Evolutionary conservation across 345 rosid genomes (phyloP), one percentile per base, ranked within the genome.

Genomic region (Gossypium turneri): DNA sequence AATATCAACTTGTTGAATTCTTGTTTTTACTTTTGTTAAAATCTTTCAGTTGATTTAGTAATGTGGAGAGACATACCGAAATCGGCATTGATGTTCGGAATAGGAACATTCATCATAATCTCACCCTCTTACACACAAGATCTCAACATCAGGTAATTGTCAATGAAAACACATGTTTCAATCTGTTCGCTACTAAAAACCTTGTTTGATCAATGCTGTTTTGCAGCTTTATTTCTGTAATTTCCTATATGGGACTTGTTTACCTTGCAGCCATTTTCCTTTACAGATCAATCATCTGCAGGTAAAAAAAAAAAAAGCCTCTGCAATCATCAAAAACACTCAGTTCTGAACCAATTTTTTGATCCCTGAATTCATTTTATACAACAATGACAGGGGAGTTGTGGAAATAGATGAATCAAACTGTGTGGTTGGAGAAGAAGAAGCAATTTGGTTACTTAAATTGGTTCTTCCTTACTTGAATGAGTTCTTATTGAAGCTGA

Each of bases 11-110:
- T 44, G 9, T 29, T 76, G 1, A 17, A 13, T 65, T 8, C 50
- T 22, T 48, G 4, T 50, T 24, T 66, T 60, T 4, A 34, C 2
- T 47, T 48, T 47, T 27, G 48, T 47, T 53, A 7, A 43, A 20
- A 24, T 79, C 9, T 60, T 76, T 66, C 90, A 95, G 99, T 88
- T 87, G 99, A 93, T 85, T 76, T 95, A 60, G 92, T 93, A 63
- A 89, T 95, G 97, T 95, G 99, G 99, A 93, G 89, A 80, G 94
- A 95, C 71, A 80, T 74, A 60, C 84, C 91, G 55, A 90, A 86
- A 79, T 90, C 99, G 43, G 87, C 97, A 38, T 82, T 93, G 64
- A 88, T 85, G 22, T 95, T 95, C 73, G 96, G 94, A 56, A 73
- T 89, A 56, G 98, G 99, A 61, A 84, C 97, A 47, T 90, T 95